Conservation (phyloP, 306 rosid species). For the Nissolia schottii region DNA sequence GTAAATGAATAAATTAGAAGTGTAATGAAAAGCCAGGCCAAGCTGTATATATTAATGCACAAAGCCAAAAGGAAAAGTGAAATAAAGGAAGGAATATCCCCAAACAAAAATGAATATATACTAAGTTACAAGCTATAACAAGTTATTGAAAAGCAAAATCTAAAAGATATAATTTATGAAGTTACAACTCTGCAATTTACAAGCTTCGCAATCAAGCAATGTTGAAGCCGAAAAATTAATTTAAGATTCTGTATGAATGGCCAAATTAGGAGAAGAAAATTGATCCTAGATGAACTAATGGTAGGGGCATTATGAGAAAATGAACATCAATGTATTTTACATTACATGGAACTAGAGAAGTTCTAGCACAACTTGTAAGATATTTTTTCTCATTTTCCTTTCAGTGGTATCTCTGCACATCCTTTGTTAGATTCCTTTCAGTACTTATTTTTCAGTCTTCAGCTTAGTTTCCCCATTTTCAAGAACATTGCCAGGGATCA, state of each 20-base stretch:
- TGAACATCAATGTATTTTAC: conserved; percentile 11
- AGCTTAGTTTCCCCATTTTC: conserved; percentile 54
- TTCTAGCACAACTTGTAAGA: conserved; percentile 28
- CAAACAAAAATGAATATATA: conserved; percentile 18
- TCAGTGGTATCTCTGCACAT: conserved; percentile 24
- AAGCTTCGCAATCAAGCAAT: conserved; percentile 44
- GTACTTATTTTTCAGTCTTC: conserved; percentile 40
- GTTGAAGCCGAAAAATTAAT: conserved; percentile 46
- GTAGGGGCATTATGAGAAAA: conserved; percentile 33
- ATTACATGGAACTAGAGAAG: conserved; percentile 26
- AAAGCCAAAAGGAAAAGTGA: not conserved
- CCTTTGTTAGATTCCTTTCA: conserved; percentile 37
- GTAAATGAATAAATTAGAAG: not conserved
- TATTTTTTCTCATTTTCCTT: not conserved
- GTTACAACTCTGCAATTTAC: conserved; percentile 66
- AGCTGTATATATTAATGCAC: not conserved
- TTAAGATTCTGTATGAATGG: conserved; percentile 47
- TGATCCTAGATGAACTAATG: conserved; percentile 36
- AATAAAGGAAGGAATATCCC: conserved; percentile 19
- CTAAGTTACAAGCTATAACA: conserved; percentile 12
- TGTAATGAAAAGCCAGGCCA: not conserved
- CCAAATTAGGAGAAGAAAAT: conserved; percentile 31
- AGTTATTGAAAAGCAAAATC: conserved; percentile 4
- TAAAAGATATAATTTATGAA: conserved; percentile 33
- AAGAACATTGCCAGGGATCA: conserved; percentile 32